These are phyloP conservation scores for Saksenaea vasiformis DNA, from an alignment of 371 early-diverging fungal genomes.

Conservation along the genomic window DNA sequence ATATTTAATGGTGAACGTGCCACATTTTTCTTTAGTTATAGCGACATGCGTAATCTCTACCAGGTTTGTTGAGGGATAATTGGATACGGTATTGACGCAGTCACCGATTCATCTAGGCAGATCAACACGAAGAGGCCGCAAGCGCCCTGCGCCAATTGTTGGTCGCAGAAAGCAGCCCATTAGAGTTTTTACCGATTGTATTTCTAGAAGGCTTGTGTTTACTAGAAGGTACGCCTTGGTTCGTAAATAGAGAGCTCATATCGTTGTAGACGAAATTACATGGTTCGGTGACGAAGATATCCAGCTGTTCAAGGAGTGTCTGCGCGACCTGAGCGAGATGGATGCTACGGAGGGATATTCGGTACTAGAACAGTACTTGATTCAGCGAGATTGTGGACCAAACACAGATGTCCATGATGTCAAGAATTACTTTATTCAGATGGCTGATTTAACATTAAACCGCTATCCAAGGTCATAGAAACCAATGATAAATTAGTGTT, in stretches of 20 bases:
- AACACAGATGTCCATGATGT: neutral
- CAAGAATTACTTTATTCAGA: constrained; percentile 3
- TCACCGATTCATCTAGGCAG: neutral
- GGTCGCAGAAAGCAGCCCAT: neutral
- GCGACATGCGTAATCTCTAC: neutral
- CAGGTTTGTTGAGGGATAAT: neutral
- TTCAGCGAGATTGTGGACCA: neutral
- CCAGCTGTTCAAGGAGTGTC: neutral
- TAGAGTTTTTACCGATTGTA: neutral
- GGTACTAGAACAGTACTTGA: neutral
- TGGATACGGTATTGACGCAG: too few relatives aligned
- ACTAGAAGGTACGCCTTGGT: neutral
- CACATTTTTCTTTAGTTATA: neutral
- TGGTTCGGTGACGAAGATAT: neutral
- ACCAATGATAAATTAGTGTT: too few relatives aligned
- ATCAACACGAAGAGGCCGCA: neutral
- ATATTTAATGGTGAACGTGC: neutral
- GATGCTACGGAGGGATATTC: neutral
- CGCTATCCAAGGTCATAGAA: constrained; percentile 8
- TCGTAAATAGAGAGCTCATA: neutral
- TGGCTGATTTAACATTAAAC: neutral
- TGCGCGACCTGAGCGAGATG: neutral
- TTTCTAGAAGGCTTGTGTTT: neutral
- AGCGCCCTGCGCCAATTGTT: neutral
- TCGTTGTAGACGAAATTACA: neutral